These are phyloP conservation scores for Annulohypoxylon maeteangense DNA, from an alignment of 495 filamentous ascomycete species.

Conservation along the genomic window DNA sequence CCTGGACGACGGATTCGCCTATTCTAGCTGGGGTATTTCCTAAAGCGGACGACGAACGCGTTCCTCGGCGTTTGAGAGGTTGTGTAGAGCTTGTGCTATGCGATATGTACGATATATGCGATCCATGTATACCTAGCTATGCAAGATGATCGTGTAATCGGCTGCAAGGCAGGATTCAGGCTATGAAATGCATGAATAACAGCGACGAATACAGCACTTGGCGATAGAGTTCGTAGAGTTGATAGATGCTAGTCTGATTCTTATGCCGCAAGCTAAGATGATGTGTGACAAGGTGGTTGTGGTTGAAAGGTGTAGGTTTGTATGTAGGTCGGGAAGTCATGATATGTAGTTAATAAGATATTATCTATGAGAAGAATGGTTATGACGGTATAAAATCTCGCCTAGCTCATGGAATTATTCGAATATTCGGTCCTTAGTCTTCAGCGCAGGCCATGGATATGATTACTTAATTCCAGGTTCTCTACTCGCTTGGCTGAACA, in stretches of 20 bases:
- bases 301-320: neutral
- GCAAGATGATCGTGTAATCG: constrained; percentile 31
- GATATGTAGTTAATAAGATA: neutral
- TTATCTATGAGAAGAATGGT: constrained; percentile 20
- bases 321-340: neutral
- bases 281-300: constrained; percentile 1
- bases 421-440: neutral
- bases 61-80: constrained; percentile 27
- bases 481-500: constrained; percentile 33
- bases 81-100: constrained; percentile 25
- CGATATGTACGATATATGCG: constrained; percentile 6
- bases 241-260: neutral
- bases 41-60: constrained; percentile 33
- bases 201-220: constrained; percentile 1
- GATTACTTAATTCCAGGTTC: constrained; percentile 30
- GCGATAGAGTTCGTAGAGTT: constrained; percentile 4
- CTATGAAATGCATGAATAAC: constrained; percentile 20
- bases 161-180: constrained; percentile 18
- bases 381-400: constrained; percentile 17
- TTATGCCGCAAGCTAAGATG: neutral
- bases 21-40: constrained; percentile 30
- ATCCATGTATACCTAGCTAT: constrained; percentile 14
- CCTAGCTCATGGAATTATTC: constrained; percentile 8
- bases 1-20: constrained; percentile 5
- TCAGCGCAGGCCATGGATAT: neutral